Base-by-base conservation (phyloP, 2,329 filamentous ascomycete species). In the Xylariaceae sp. region DNA sequence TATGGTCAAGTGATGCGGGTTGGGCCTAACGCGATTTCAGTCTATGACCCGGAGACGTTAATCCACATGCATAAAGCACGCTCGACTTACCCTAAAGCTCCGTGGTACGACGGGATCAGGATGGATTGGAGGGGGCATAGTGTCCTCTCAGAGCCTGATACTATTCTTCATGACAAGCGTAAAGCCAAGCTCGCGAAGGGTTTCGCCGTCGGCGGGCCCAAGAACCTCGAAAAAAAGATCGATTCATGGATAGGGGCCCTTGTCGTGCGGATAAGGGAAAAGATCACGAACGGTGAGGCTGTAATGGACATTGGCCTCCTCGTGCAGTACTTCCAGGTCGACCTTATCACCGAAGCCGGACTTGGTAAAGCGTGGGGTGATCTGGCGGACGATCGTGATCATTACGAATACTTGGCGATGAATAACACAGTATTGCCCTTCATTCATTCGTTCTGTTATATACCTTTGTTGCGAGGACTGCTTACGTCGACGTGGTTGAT, bases 1-100 rank as follows among this genome's bases (percentile, higher is more conserved):
- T 55, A 62, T 16, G 61, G 59, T 3, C 51, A 52, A 4, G 32
- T 59, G 5, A 37, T 55, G 36, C 54, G 61, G 7, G 48, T 63
- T 10, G 54, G 54, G 1, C 61, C 61, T 11, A 55, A 56, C 27
- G 52, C 49, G 10, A 35, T 64, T 10, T 21, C 54, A 10, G 16
- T 58, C 8, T 56, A 45, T 22, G 56, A 61, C 23, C 41, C 58
- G 2, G 56, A 62, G 7, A 52, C 52, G 3, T 16, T 59, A 6
- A 47, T 46, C 40, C 50, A 50, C 11, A 59, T 62, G 27, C 60
- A 57, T 40, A 43, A 45, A 2, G 56, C 56, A 5, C 58, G 61
- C 10, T 55, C 58, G 6, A 16, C 35, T 3, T 64, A 63, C 19
- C 33, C 20, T 2, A 59, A 57, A 4, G 38, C 54, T 11, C 14